Percentiles rank a stretch among this genome's conserved stretches.
Evolutionary conservation across 2,329 filamentous ascomycete species (phyloP).

Genomic region (Chalara sp.): DNA sequence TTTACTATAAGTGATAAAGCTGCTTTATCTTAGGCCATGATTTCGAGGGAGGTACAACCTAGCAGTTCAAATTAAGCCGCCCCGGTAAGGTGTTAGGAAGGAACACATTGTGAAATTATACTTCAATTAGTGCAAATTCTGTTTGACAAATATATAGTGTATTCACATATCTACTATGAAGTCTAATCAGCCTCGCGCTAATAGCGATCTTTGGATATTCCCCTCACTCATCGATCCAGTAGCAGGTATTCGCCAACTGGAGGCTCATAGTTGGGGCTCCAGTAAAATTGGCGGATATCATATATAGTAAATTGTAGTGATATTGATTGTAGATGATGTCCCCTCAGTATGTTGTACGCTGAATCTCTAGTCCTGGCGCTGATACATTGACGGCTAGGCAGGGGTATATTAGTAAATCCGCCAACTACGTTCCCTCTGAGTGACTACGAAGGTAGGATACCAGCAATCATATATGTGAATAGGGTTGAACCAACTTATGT

Average conservation of each 20-base stretch:
- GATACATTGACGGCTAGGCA: conserved; percentile 33
- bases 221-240: too few species aligned
- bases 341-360: conserved; percentile 31
- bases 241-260: conserved; percentile 28
- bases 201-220: too few species aligned
- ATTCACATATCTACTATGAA: too few species aligned
- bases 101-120: too few species aligned
- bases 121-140: too few species aligned
- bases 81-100: too few species aligned
- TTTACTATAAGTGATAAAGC: too few species aligned
- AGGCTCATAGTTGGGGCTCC: conserved; percentile 32
- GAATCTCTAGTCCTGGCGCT: conserved; percentile 31
- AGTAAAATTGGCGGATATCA: conserved; percentile 33
- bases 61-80: too few species aligned
- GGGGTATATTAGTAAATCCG: conserved; percentile 30
- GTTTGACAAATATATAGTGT: too few species aligned
- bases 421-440: conserved; percentile 23
- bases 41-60: too few species aligned
- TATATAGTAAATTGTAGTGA: conserved; percentile 40
- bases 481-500: conserved; percentile 32
- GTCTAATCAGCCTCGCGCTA: too few species aligned
- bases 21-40: too few species aligned
- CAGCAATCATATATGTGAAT: conserved; percentile 33
- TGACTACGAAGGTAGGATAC: conserved; percentile 33
- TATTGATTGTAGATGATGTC: conserved; percentile 32